A percentile compares a stretch with the other conserved stretches of the same genome.
phyloP scores from a whole-genome alignment of 148 eudicot genomes.

The Chenopodium quinoa region DNA sequence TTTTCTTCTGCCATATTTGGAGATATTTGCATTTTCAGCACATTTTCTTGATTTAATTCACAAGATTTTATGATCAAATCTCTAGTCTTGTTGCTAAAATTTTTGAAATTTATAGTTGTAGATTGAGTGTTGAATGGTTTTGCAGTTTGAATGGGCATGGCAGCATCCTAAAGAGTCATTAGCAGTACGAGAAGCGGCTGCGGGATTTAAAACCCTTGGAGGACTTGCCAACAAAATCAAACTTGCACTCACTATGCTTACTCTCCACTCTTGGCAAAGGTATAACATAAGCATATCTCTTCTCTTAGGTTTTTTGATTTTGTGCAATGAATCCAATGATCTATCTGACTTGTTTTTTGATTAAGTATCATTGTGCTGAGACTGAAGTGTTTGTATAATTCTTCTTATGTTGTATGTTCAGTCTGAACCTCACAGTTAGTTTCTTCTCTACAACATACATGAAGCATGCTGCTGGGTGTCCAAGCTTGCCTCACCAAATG shows the following conservation, averaged over 20 bases:
- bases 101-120: not conserved
- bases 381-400: not conserved
- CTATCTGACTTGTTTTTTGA: not conserved
- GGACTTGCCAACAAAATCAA: conserved; percentile 83
- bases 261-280: conserved; percentile 85
- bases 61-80: too few species aligned
- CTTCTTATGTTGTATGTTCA: conserved; percentile 25
- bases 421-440: conserved; percentile 74
- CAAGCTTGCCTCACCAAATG: conserved; percentile 70
- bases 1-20: not conserved
- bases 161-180: conserved; percentile 87
- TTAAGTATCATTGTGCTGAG: not conserved
- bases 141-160: conserved; percentile 99
- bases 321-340: not conserved
- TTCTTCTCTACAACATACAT: conserved; percentile 78
- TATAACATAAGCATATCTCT: conserved; percentile 9
- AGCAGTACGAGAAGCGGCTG: conserved; percentile 69
- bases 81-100: not conserved
- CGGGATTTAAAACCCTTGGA: conserved; percentile 60
- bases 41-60: too few species aligned
- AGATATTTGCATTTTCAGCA: not conserved
- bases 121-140: not conserved
- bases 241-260: conserved; percentile 78
- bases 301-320: not conserved
- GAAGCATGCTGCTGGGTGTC: conserved; percentile 62